Conservation (phyloP, 805 yeast species). For the Ogataea philodendri region DNA sequence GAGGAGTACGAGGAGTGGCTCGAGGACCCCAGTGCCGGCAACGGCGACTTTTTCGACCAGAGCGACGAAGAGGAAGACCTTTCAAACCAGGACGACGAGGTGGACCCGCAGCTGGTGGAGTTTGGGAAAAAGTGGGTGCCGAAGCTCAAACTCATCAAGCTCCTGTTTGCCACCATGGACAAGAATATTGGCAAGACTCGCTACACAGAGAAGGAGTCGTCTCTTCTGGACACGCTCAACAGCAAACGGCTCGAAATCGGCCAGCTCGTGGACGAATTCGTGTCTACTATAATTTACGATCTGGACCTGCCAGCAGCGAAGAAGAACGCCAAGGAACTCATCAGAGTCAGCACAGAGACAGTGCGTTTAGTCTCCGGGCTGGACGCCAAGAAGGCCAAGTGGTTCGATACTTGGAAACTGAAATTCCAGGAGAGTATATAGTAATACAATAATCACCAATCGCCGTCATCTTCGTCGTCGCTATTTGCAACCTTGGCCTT, state of each 20-base stretch:
- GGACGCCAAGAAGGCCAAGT: conserved; percentile 55
- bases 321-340: conserved; percentile 14
- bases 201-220: conserved; percentile 34
- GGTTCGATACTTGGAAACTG: conserved; percentile 54
- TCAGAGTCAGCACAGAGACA: conserved; percentile 27
- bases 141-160: conserved; percentile 54
- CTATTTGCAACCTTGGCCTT: conserved; percentile 78
- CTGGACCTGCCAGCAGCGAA: conserved; percentile 38
- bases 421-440: conserved; percentile 37
- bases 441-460: conserved; percentile 43
- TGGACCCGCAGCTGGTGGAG: conserved; percentile 19
- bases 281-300: conserved; percentile 53
- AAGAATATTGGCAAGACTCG: conserved; percentile 51
- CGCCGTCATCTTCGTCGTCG: conserved; percentile 84
- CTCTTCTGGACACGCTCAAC: conserved; percentile 47
- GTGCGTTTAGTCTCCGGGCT: conserved; percentile 42
- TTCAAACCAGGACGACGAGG: conserved; percentile 28
- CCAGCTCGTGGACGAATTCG: conserved; percentile 53
- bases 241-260: conserved; percentile 42
- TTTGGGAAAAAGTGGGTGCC: conserved; percentile 49
- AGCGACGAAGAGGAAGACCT: conserved; percentile 24
- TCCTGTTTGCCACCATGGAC: conserved; percentile 55
- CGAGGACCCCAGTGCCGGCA: conserved; percentile 52
- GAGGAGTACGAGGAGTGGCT: conserved; percentile 70
- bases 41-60: conserved; percentile 49